Conservation (phyloP, 257 asterid species). For the Solanum verrucosum region DNA sequence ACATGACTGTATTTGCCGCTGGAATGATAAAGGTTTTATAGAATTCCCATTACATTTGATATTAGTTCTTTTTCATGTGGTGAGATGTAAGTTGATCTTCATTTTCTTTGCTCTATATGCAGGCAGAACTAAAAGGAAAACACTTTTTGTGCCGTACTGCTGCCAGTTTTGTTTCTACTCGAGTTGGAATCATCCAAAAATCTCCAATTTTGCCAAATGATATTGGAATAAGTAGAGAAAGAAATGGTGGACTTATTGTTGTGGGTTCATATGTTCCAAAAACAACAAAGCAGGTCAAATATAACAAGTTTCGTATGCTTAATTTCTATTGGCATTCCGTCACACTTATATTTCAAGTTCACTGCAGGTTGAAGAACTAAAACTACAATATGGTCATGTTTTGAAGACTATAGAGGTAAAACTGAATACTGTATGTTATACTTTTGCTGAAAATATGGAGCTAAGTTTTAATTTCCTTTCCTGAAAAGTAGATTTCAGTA, state of each 20-base stretch:
- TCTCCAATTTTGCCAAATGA: constrained; percentile 69
- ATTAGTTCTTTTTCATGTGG: constrained; percentile 3
- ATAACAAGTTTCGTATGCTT: background rate
- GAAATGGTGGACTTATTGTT: constrained; percentile 78
- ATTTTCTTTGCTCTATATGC: constrained; percentile 16
- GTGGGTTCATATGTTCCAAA: constrained; percentile 98
- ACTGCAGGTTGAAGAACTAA: constrained; percentile 78
- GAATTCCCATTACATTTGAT: background rate
- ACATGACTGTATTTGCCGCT: constrained; percentile 87
- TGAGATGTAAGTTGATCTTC: constrained; percentile 8
- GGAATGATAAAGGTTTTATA: constrained; percentile 87
- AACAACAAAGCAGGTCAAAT: constrained; percentile 84
- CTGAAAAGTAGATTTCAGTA: constrained; percentile 58
- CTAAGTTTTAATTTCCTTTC: background rate
- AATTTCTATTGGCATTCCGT: background rate
- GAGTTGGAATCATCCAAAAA: constrained; percentile 76
- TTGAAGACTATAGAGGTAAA: constrained; percentile 77
- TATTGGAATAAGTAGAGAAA: constrained; percentile 40
- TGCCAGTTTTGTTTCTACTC: constrained; percentile 96
- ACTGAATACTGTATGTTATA: background rate
- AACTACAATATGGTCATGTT: constrained; percentile 52
- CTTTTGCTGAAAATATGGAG: background rate
- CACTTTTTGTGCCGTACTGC: constrained; percentile 94
- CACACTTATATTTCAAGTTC: constrained; percentile 2
- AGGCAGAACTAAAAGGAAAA: constrained; percentile 96